Conservation (phyloP, 192 early-diverging fungal genomes). For the Diversispora eburnea region DNA sequence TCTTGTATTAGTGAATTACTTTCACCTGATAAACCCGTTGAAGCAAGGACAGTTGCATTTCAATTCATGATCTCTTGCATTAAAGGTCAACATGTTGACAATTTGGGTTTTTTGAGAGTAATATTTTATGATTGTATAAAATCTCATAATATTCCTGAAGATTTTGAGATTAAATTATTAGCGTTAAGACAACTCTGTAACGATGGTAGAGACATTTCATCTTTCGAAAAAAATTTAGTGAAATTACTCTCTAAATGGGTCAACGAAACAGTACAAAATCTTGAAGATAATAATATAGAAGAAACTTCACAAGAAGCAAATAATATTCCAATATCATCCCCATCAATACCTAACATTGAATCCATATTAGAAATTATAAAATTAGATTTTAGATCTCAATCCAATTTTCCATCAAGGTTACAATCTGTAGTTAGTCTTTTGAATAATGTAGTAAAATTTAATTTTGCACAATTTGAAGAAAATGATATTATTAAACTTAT, state of each 20-base stretch:
- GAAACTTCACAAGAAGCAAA: not conserved
- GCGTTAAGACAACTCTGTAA: slow-evolving; percentile 50
- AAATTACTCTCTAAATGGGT: slow-evolving; percentile 50
- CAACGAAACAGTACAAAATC: slow-evolving; percentile 41
- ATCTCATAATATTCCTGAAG: slow-evolving; percentile 47
- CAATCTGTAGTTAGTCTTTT: slow-evolving; percentile 48
- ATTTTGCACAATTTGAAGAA: slow-evolving; percentile 57
- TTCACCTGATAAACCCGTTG: slow-evolving; percentile 40
- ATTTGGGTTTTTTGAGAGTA: slow-evolving; percentile 50
- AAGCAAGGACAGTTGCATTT: slow-evolving; percentile 51
- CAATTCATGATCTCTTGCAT: slow-evolving; percentile 60
- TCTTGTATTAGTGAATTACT: slow-evolving; percentile 48
- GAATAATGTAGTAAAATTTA: slow-evolving; percentile 50
- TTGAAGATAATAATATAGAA: slow-evolving; percentile 18
- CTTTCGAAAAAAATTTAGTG: slow-evolving; percentile 57
- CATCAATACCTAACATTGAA: slow-evolving; percentile 1
- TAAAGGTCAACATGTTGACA: slow-evolving; percentile 50
- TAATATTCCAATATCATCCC: not conserved
- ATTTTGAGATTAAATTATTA: slow-evolving; percentile 48
- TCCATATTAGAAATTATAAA: not conserved
- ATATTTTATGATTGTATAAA: slow-evolving; percentile 54
- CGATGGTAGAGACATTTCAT: slow-evolving; percentile 54
- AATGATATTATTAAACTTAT: slow-evolving; percentile 47
- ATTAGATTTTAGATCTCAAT: not conserved
- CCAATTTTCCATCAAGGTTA: slow-evolving; percentile 34